Conservation (phyloP, 257 asterid species). For the Henckelia pumila region DNA sequence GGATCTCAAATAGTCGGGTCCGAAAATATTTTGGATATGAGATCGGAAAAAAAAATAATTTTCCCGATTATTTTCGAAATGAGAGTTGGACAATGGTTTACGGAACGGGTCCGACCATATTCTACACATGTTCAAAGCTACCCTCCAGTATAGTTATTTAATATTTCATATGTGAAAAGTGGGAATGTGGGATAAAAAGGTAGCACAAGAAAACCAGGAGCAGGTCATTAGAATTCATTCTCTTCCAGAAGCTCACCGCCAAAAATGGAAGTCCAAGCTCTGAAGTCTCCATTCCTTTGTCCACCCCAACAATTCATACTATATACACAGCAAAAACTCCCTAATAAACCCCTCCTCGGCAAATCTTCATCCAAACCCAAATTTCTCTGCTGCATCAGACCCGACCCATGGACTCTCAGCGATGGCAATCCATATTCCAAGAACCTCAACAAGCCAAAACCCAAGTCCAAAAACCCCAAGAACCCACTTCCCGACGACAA, state of each 20-base stretch:
- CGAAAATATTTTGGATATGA: no score
- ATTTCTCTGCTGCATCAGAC: conserved; percentile 50
- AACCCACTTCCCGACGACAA: conserved; percentile 84
- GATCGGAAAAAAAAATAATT: no score
- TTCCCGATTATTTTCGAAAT: no score
- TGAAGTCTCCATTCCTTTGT: conserved; percentile 56
- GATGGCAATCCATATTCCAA: conserved; percentile 60
- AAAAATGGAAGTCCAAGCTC: conserved; percentile 17
- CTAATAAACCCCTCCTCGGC: conserved; percentile 19
- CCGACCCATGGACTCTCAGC: conserved; percentile 92
- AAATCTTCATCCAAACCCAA: conserved; percentile 22
- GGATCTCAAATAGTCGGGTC: no score
- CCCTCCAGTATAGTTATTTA: no score
- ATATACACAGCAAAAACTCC: conserved; percentile 28
- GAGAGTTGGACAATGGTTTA: no score
- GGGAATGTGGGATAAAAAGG: no score
- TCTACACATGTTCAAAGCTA: no score
- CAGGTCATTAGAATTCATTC: no score
- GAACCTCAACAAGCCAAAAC: conserved; percentile 56
- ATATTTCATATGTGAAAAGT: no score
- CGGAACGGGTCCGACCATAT: no score
- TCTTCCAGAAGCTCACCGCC: neutral
- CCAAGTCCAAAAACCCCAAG: conserved; percentile 68
- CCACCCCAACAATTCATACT: conserved; percentile 38
- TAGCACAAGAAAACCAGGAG: no score